Conservation (phyloP, 495 filamentous ascomycete species). For the Podospora fimiseda region DNA sequence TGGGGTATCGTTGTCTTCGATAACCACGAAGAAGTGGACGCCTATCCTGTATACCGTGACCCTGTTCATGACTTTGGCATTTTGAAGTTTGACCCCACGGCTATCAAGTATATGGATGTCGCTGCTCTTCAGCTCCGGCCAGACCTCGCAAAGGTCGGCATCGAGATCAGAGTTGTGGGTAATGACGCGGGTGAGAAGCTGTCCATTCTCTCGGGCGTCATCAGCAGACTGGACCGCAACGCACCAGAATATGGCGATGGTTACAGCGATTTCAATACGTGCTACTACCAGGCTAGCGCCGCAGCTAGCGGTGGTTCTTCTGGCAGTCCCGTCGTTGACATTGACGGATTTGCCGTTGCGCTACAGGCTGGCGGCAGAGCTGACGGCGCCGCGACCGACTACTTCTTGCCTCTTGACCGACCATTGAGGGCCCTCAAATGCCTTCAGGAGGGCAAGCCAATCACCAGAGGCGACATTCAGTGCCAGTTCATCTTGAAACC, state of each 20-base stretch:
- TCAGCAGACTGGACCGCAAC: conserved; percentile 91
- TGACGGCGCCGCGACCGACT: conserved; percentile 94
- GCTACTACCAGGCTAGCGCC: conserved; percentile 97
- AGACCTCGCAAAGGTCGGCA: conserved; percentile 82
- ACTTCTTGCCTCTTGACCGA: conserved; percentile 90
- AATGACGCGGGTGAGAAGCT: conserved; percentile 99
- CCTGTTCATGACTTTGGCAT: conserved; percentile 98
- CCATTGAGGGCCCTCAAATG: conserved; percentile 81
- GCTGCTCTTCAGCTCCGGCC: conserved; percentile 73
- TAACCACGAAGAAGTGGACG: conserved; percentile 96
- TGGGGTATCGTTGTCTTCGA: conserved; percentile 98
- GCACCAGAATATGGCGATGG: conserved; percentile 97
- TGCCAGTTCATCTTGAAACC: conserved; percentile 95
- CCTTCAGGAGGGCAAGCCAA: conserved; percentile 64
- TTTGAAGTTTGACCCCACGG: conserved; percentile 87
- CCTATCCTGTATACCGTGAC: conserved; percentile 95
- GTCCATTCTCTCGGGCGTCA: conserved; percentile 95
- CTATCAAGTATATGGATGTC: conserved; percentile 93
- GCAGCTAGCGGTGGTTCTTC: conserved; percentile 95
- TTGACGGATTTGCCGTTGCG: conserved; percentile 87
- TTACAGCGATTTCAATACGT: conserved; percentile 99
- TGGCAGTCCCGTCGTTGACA: conserved; percentile 93
- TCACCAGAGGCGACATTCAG: conserved; percentile 92
- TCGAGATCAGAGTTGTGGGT: conserved; percentile 92
- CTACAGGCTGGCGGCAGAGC: conserved; percentile 90